Conservation (phyloP, 2,329 filamentous ascomycete genomes). For the Ceratocystis cacaofunesta region DNA sequence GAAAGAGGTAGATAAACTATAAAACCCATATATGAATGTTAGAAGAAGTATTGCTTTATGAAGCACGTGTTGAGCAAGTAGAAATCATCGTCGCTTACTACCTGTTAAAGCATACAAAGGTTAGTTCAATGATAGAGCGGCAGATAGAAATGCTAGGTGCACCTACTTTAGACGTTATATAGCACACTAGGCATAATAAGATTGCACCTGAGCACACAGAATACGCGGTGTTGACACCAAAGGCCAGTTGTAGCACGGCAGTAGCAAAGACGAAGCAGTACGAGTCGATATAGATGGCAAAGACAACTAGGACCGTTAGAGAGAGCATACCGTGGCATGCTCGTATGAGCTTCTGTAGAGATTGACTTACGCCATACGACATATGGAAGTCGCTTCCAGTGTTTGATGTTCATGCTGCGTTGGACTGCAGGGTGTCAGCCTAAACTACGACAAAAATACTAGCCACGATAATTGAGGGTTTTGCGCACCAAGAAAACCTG, state of each 20-base stretch:
- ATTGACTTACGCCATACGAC: constrained; percentile 30
- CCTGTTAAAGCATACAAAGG: constrained; percentile 2
- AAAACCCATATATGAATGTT: neutral
- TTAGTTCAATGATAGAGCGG: neutral
- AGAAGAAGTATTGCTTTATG: neutral
- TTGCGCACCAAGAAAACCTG: constrained; percentile 26
- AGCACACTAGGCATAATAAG: constrained; percentile 44
- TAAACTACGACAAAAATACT: neutral
- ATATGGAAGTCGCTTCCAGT: constrained; percentile 24
- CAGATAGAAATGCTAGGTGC: neutral
- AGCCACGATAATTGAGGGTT: neutral
- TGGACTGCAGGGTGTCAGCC: constrained; percentile 5
- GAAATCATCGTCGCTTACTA: constrained; percentile 5
- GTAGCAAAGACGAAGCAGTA: constrained; percentile 45
- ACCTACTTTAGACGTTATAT: constrained; percentile 46
- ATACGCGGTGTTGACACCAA: constrained; percentile 38
- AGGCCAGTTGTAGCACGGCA: constrained; percentile 40
- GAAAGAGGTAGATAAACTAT: constrained; percentile 46
- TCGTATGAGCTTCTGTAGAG: too few relatives aligned
- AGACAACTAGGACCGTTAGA: constrained; percentile 32
- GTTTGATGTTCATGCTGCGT: constrained; percentile 16
- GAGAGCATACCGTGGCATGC: constrained; percentile 7
- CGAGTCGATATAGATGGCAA: constrained; percentile 45
- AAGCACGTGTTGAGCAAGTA: neutral
- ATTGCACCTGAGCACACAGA: constrained; percentile 43